Evolutionary conservation across 192 early-diverging fungal genomes (phyloP), one percentile per base, ranked within the genome.

Genomic region (Backusella tarrabulga): DNA sequence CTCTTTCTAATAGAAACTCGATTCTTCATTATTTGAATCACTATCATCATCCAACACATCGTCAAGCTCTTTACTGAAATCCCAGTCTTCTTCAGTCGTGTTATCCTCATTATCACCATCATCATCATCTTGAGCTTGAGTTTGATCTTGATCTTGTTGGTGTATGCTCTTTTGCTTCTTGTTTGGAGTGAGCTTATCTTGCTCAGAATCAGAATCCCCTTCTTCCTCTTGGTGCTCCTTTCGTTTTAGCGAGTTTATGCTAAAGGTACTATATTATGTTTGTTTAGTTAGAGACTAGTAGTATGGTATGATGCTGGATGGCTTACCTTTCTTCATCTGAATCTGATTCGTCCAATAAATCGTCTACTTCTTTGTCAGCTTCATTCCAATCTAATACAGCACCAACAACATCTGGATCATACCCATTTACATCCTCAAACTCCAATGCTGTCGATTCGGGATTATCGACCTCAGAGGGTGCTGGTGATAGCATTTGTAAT

Each of bases 321-420:
- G 3, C 34, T 83, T 67, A 35, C 35, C 67, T 4, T 74, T 72
- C 71, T 44, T 72, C 42, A 6, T 72, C 71, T 17, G 40, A 72
- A 7, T 72, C 71, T 29, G 23, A 32, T 26, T 72, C 67, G 9
- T 19, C 35, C 29, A 68, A 36, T 8, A 68, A 14, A 68, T 79
- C 74, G 6, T 84, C 75, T 67, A 80, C 77, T 72, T 83, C 79
- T 40, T 74, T 66, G 44, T 85, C 85, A 40, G 77, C 72, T 66
- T 85, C 81, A 66, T 83, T 79, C 78, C 80, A 84, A 42, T 85
- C 84, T 29, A 82, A 83, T 68, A 87, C 67, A 19, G 35, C 19
- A 14, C 67, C 67, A 36, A 63, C 67, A 68, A 63, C 56, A 4
- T 68, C 67, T 38, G 74, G 75, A 50, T 84, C 77, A 6, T 75